phyloP scores from a whole-genome alignment of 1,139 yeast species.

The Barnettozyma hawaiiensis region DNA sequence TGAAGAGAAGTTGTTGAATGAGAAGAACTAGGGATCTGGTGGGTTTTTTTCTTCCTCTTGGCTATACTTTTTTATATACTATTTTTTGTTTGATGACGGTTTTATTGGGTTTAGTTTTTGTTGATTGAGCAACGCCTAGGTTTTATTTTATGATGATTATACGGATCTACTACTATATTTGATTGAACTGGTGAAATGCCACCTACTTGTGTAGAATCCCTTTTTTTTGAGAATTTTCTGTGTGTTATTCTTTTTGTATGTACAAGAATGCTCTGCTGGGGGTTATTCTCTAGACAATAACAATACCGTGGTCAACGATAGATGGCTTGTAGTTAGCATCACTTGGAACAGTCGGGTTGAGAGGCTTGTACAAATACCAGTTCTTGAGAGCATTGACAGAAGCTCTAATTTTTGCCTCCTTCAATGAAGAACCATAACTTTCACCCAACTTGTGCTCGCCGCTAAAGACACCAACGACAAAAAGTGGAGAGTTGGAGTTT shows the following conservation, averaged over 20 bases:
- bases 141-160: too few species aligned
- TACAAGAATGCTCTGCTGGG: slow-evolving; percentile 8
- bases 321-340: slow-evolving; percentile 36
- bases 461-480: slow-evolving; percentile 84
- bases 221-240: too few species aligned
- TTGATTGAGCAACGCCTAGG: too few species aligned
- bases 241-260: slow-evolving; percentile 1
- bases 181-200: too few species aligned
- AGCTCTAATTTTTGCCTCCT: slow-evolving; percentile 90
- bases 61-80: too few species aligned
- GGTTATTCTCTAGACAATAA: slow-evolving; percentile 32
- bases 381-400: slow-evolving; percentile 86
- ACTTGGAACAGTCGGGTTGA: slow-evolving; percentile 56
- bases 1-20: slow-evolving; percentile 3
- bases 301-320: slow-evolving; percentile 39
- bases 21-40: slow-evolving; percentile 3
- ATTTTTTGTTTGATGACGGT: neutral
- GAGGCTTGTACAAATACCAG: slow-evolving; percentile 87
- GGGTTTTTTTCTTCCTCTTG: too few species aligned
- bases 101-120: neutral
- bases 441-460: slow-evolving; percentile 86
- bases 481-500: slow-evolving; percentile 75
- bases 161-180: too few species aligned
- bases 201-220: too few species aligned
- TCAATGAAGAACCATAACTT: slow-evolving; percentile 88